Conservation (phyloP, 1,139 yeast species). For the Nematodospora anomalae region DNA sequence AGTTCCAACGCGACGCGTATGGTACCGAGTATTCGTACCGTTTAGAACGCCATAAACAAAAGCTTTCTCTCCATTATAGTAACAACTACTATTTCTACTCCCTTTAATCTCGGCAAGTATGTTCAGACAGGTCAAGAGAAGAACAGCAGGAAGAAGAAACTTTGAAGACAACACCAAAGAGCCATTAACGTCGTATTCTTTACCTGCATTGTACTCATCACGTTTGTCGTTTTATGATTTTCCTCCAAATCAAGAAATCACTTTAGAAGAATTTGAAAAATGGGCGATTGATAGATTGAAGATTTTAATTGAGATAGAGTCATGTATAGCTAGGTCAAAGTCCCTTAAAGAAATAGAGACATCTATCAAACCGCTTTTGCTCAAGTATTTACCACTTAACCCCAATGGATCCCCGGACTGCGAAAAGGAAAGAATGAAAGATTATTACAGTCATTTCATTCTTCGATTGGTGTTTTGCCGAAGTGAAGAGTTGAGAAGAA, state of each 20-base stretch:
- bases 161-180: slow-evolving; percentile 45
- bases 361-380: slow-evolving; percentile 63
- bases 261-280: slow-evolving; percentile 85
- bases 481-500: slow-evolving; percentile 77
- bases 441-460: slow-evolving; percentile 88
- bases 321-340: slow-evolving; percentile 66
- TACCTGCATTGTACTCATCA: slow-evolving; percentile 16
- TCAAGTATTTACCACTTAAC: slow-evolving; percentile 64
- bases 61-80: too few relatives aligned
- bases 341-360: slow-evolving; percentile 63
- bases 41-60: too few relatives aligned
- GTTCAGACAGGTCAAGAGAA: slow-evolving; percentile 76
- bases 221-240: slow-evolving; percentile 66
- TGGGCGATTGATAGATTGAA: slow-evolving; percentile 95
- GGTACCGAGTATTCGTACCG: too few relatives aligned
- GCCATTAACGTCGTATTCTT: slow-evolving; percentile 33
- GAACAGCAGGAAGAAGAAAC: slow-evolving; percentile 73
- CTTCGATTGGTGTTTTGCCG: slow-evolving; percentile 87
- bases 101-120: too few relatives aligned
- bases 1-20: neutral
- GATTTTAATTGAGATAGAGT: slow-evolving; percentile 81
- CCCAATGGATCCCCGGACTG: slow-evolving; percentile 21
- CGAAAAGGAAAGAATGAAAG: slow-evolving; percentile 70
- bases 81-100: too few relatives aligned
- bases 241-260: slow-evolving; percentile 83